Evolutionary conservation across 1,284 basidiomycete genomes (phyloP), one percentile per base, ranked within the genome.

Genomic region (Ganoderma lucidum): DNA sequence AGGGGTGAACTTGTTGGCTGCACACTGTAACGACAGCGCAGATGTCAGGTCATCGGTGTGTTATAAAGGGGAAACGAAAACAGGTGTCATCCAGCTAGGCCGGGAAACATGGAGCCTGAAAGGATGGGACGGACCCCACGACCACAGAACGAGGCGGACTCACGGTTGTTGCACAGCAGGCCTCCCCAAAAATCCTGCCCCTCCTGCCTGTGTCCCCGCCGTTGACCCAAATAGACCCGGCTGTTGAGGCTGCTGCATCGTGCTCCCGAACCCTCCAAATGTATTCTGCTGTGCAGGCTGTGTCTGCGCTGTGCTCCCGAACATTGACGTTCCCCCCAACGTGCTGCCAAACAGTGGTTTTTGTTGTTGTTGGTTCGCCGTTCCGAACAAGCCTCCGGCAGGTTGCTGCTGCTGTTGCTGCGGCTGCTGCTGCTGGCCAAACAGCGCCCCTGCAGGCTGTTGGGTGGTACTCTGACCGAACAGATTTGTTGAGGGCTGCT

Each of bases 1-100:
- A 84, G 78, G n/a, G 86, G 84, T 35, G 83, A 80, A 2, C 83
- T 84, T 39, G 72, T 69, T 30, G 74, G 65, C 66, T 82, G 78
- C 44, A 76, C 62, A 35, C 70, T 73, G 59, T n/a, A 60, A 37
- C 15, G 59, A 6, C 15, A 23, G 10, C 15, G 35, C 37, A 9
- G 6, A 9, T 14, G 56, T 59, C 3, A 58, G 56, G 39, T 9
- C 51, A 10, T 53, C 23, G n/a, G 8, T 32, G 8, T 32, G 30
- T 35, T 35, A 35, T 8, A 35, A 17, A 35, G 2, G 53, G 53
- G 30, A 56, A 12, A 30, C 14, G n/a, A 17, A 35, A 32, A 35
- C 35, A 35, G 8, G 3, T 3, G 35, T 35, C 35, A 8, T 8
- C 35, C 35, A 3, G 35, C 3, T 35, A 35, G 35, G 35, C 8